Conservation (phyloP, 768 basidiomycete genomes). For the Lentinula sp. region DNA sequence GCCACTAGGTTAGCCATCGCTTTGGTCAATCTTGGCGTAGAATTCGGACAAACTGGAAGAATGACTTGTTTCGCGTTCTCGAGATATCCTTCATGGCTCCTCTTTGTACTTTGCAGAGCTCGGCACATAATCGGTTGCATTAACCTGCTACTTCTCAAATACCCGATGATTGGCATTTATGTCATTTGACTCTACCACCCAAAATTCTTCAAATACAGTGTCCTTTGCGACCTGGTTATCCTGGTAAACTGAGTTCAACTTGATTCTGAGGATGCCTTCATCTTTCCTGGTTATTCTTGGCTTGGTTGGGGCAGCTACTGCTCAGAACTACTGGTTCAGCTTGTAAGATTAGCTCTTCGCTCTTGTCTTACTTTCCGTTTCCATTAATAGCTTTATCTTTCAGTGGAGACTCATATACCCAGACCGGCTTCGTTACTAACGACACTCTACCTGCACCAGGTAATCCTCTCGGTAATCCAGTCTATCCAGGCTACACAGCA, state of each 20-base stretch:
- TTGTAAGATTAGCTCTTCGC: slow-evolving; percentile 30
- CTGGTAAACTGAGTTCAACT: not conserved
- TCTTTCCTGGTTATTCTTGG: not conserved
- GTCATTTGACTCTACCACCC: not conserved
- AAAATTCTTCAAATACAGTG: not conserved
- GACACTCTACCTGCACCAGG: slow-evolving; percentile 34
- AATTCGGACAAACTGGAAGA: too few species aligned
- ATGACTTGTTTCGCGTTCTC: not conserved
- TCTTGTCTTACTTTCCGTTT: not conserved
- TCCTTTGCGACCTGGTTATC: not conserved
- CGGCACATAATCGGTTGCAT: not conserved
- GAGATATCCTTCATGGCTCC: not conserved
- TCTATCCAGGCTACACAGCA: slow-evolving; percentile 47
- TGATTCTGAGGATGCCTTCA: not conserved
- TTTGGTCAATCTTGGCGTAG: too few species aligned
- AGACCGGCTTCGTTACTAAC: slow-evolving; percentile 42
- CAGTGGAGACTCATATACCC: slow-evolving; percentile 56
- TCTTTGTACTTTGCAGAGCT: not conserved
- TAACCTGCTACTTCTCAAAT: not conserved
- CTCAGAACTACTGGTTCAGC: slow-evolving; percentile 47
- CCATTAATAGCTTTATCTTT: not conserved
- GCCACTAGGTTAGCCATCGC: not conserved
- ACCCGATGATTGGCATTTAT: not conserved
- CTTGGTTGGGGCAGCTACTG: not conserved
- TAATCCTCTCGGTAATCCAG: slow-evolving; percentile 49